phyloP scores from a whole-genome alignment of 1,139 yeast genomes.

The Arxiozyma bovina region DNA sequence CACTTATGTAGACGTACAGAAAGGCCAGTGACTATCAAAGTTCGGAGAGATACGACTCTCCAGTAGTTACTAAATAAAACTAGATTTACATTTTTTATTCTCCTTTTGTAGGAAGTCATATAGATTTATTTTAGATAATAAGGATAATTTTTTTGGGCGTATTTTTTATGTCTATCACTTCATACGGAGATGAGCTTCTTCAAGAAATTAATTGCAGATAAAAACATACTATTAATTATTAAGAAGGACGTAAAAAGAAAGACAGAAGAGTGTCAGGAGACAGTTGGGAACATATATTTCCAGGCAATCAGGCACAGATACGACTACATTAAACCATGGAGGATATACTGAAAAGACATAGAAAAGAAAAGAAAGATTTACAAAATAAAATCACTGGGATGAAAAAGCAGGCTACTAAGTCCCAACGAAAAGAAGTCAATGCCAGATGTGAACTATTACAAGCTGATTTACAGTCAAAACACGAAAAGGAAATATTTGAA shows the following conservation, averaged over 20 bases:
- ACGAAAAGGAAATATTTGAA: slow-evolving; percentile 40
- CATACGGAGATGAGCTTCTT: not conserved
- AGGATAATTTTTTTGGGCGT: too few relatives aligned
- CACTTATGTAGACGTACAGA: not conserved
- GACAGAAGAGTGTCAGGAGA: too few relatives aligned
- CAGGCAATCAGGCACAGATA: not conserved
- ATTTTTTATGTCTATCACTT: not conserved
- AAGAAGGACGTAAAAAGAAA: not conserved
- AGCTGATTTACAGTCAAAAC: slow-evolving; percentile 44
- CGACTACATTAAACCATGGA: slow-evolving; percentile 31
- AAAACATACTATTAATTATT: not conserved
- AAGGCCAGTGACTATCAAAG: too few relatives aligned
- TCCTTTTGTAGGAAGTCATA: too few relatives aligned
- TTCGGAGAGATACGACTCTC: not conserved
- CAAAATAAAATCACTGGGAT: slow-evolving; percentile 59
- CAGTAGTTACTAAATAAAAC: too few relatives aligned
- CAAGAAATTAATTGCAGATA: not conserved
- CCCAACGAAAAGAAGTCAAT: slow-evolving; percentile 53
- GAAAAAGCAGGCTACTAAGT: slow-evolving; percentile 77
- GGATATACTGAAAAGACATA: slow-evolving; percentile 52
- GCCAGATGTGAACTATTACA: slow-evolving; percentile 54
- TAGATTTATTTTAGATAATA: too few relatives aligned
- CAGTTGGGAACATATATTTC: not conserved
- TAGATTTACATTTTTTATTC: too few relatives aligned
- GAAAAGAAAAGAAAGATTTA: slow-evolving; percentile 59